Percentiles rank a stretch among this genome's conserved stretches.
phyloP scores from a whole-genome alignment of 768 basidiomycete genomes.

The Rhodotorula kratochvilovae region DNA sequence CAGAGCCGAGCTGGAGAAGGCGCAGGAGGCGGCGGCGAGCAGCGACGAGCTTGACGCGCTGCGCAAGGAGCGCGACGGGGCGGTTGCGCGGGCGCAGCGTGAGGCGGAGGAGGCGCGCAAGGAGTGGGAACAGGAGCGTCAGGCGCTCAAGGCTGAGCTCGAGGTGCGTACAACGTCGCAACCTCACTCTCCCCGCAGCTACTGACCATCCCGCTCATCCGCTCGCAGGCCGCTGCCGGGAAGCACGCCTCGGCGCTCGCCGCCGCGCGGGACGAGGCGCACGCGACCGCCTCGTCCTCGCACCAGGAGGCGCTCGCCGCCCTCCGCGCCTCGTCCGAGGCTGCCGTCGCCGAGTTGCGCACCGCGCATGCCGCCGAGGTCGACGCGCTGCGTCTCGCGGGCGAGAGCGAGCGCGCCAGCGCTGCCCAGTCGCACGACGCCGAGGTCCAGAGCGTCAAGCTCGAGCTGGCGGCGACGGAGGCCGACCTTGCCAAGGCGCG shows the following conservation, averaged over 20 bases:
- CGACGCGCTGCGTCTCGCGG: slow-evolving; percentile 55
- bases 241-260: neutral
- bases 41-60: neutral
- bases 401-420: slow-evolving; percentile 58
- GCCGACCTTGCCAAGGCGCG: slow-evolving; percentile 70
- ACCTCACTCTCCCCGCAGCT: no score
- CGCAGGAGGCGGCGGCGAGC: neutral
- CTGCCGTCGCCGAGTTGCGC: slow-evolving; percentile 66
- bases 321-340: slow-evolving; percentile 63
- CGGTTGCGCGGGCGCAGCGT: neutral
- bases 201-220: no score
- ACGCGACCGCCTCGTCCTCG: slow-evolving; percentile 43
- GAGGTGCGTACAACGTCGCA: slow-evolving; percentile 65
- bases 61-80: neutral
- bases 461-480: slow-evolving; percentile 71
- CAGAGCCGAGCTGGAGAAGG: neutral
- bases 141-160: slow-evolving; percentile 59
- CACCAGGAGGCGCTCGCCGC: slow-evolving; percentile 68
- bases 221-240: neutral
- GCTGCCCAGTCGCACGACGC: slow-evolving; percentile 45
- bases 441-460: slow-evolving; percentile 60
- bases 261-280: neutral
- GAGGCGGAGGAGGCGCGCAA: neutral
- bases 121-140: neutral
- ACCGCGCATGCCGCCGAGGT: slow-evolving; percentile 60